Conservation (phyloP, 306 rosid species). For the Vigna hirtella region DNA sequence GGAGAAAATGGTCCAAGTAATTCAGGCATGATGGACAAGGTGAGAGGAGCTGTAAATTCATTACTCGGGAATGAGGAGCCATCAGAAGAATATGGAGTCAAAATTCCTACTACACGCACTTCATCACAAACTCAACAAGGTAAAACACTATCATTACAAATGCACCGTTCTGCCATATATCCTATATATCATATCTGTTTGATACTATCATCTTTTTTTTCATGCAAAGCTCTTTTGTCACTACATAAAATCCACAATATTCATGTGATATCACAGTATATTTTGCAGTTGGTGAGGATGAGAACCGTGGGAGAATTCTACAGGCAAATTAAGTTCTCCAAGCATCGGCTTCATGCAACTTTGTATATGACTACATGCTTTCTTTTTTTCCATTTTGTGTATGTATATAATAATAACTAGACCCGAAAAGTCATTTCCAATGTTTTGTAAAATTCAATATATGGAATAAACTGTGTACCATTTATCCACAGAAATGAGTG, state of each 20-base stretch:
- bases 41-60: slow-evolving; percentile 79
- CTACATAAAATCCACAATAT: slow-evolving; percentile 22
- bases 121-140: slow-evolving; percentile 61
- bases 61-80: slow-evolving; percentile 61
- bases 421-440: slow-evolving; percentile 32
- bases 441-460: slow-evolving; percentile 42
- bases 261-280: slow-evolving; percentile 34
- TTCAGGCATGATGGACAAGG: slow-evolving; percentile 66
- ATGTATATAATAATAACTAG: slow-evolving; percentile 40
- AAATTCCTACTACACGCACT: slow-evolving; percentile 43
- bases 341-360: background rate
- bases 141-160: slow-evolving; percentile 26
- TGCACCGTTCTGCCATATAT: background rate
- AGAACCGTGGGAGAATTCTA: slow-evolving; percentile 70
- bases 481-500: background rate
- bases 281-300: slow-evolving; percentile 73
- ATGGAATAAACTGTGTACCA: slow-evolving; percentile 23
- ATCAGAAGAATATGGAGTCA: slow-evolving; percentile 38
- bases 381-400: slow-evolving; percentile 21
- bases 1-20: slow-evolving; percentile 55
- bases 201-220: background rate
- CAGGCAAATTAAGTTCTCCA: slow-evolving; percentile 59
- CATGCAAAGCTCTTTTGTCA: slow-evolving; percentile 1
- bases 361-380: slow-evolving; percentile 16
- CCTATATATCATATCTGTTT: background rate